Percentiles rank a stretch among this genome's conserved stretches.
Evolutionary conservation across 2,329 filamentous ascomycete genomes (phyloP).

Genomic region (Aspergillus pseudotamarii): DNA sequence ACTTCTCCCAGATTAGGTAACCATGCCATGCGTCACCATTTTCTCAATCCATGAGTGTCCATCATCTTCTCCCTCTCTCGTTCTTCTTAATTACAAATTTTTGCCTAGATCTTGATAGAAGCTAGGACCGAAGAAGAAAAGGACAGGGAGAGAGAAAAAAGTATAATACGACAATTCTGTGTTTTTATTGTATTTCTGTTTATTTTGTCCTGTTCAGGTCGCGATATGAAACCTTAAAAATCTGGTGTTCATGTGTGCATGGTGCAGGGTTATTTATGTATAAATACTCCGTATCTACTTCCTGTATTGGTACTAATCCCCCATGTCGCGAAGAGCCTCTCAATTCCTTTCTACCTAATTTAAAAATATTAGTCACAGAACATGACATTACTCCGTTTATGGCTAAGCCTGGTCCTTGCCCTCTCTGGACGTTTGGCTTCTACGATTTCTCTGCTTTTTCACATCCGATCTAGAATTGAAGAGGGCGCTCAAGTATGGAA

Average conservation of each 20-base stretch:
- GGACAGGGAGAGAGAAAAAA: neutral
- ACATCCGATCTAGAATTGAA: neutral
- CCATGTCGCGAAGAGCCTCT: neutral
- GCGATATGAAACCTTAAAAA: neutral
- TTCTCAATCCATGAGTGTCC: neutral
- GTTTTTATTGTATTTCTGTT: neutral
- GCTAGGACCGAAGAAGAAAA: neutral
- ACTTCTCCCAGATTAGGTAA: neutral
- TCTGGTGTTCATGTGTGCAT: neutral
- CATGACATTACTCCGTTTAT: neutral
- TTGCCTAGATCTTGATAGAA: neutral
- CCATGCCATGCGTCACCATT: neutral
- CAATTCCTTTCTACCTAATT: neutral
- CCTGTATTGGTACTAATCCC: neutral
- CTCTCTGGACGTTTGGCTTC: neutral
- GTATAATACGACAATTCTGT: neutral
- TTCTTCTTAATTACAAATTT: neutral
- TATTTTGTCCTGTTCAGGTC: neutral
- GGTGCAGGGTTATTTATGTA: neutral
- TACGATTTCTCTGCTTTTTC: neutral
- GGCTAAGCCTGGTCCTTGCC: neutral
- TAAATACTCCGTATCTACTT: too few relatives aligned
- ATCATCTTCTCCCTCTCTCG: neutral
- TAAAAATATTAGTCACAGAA: neutral
- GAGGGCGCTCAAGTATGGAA: neutral